Conservation (phyloP, 805 yeast species). For the Candida peoriensis region DNA sequence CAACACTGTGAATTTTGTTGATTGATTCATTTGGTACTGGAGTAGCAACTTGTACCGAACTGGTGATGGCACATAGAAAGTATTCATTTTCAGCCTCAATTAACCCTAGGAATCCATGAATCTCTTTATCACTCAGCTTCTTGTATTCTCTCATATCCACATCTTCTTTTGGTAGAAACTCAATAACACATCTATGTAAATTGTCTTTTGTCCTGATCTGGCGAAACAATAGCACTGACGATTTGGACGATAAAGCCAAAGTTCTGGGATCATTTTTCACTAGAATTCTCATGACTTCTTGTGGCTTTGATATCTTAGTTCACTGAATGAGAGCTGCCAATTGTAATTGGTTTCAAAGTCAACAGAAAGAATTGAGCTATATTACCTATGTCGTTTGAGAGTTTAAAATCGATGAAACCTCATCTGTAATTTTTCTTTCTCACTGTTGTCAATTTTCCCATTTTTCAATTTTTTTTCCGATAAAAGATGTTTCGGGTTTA, state of each 20-base stretch:
- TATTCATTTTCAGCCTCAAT: slow-evolving; percentile 63
- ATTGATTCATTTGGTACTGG: slow-evolving; percentile 80
- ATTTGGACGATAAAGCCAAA: slow-evolving; percentile 36
- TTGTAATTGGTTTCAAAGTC: too few species aligned
- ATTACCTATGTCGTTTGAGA: too few species aligned
- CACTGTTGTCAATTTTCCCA: too few species aligned
- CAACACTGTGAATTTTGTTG: slow-evolving; percentile 77
- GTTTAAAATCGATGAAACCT: too few species aligned
- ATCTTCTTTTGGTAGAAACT: slow-evolving; percentile 36
- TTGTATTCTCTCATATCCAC: slow-evolving; percentile 35
- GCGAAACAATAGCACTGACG: slow-evolving; percentile 43
- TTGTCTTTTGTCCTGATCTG: slow-evolving; percentile 29
- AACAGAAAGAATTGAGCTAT: too few species aligned
- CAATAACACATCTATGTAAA: slow-evolving; percentile 40
- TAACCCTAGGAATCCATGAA: slow-evolving; percentile 75
- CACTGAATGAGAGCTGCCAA: too few species aligned
- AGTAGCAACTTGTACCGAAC: slow-evolving; percentile 69
- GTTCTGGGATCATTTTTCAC: slow-evolving; percentile 33
- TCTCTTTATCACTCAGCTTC: slow-evolving; percentile 38
- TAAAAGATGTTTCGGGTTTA: too few species aligned
- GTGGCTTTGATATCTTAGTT: too few species aligned
- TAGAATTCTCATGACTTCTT: slow-evolving; percentile 37
- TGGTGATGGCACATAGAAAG: slow-evolving; percentile 76
- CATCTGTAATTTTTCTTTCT: too few species aligned
- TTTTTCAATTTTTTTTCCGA: too few species aligned